Evolutionary conservation across 2,329 filamentous ascomycete species (phyloP).

Genomic region (Thelonectria discophora): DNA sequence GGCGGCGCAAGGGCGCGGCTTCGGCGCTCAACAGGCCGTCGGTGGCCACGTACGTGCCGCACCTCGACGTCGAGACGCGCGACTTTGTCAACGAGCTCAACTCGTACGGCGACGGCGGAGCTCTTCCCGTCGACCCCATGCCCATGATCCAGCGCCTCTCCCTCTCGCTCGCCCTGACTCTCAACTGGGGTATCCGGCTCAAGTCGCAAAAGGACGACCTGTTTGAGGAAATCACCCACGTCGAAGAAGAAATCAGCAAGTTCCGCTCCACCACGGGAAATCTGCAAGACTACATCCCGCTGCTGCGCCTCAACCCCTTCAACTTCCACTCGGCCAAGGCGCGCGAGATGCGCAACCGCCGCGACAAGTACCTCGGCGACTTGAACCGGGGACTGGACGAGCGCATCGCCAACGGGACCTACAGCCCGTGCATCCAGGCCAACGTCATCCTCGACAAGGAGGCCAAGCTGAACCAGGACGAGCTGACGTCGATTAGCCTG

Average conservation of each 20-base stretch:
- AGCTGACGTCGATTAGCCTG: conserved; percentile 71
- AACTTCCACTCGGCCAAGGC: conserved; percentile 66
- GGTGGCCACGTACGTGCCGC: conserved; percentile 68
- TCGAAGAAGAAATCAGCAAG: conserved; percentile 67
- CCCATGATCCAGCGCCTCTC: conserved; percentile 73
- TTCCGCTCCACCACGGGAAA: conserved; percentile 69
- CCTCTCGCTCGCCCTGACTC: conserved; percentile 68
- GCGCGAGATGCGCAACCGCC: conserved; percentile 65
- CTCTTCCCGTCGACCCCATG: conserved; percentile 68
- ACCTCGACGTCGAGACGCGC: conserved; percentile 69
- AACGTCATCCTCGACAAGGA: conserved; percentile 73
- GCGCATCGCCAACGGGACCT: conserved; percentile 66
- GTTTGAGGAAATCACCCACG: conserved; percentile 70
- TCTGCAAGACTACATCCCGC: conserved; percentile 68
- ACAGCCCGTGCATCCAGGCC: conserved; percentile 72
- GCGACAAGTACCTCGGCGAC: conserved; percentile 67
- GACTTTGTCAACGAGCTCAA: conserved; percentile 70
- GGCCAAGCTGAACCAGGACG: conserved; percentile 67
- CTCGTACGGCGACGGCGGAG: conserved; percentile 64
- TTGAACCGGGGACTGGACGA: conserved; percentile 68
- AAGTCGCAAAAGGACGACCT: conserved; percentile 65
- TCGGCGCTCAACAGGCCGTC: conserved; percentile 72
- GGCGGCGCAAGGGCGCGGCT: conserved; percentile 70
- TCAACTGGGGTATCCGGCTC: conserved; percentile 73
- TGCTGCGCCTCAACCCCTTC: conserved; percentile 68